Evolutionary conservation across 83 land plant genomes (phyloP), one percentile per base, ranked within the genome.

Genomic region (Picea abies): DNA sequence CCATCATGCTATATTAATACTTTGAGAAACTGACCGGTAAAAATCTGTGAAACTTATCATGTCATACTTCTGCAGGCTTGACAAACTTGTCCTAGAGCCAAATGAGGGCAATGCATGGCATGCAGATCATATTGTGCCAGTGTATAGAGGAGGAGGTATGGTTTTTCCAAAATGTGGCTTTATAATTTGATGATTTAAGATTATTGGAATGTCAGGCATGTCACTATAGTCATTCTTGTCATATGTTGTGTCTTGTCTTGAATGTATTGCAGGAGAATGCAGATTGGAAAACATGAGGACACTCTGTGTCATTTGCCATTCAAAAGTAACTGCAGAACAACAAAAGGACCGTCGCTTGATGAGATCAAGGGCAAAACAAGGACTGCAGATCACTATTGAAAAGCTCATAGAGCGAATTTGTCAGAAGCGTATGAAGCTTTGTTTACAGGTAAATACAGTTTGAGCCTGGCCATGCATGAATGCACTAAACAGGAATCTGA

Each of bases 101-200:
- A 84, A 14, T 60, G 98, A 94, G 64, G 99, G 98, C 70, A 96
- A 97, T 84, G 94, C 99, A 60, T 97, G 99, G 99, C 99, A 97
- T 87, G 99, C 99, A 35, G 99, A 97, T 78, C 99, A 97, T 85
- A 89, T 94, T 81, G 83, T 97, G 76, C 92, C 99, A 72, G 99
- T 97, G n/a, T 92, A 90, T 80, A 87, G 73, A 81, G 99, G n/a
- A n/a, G n/a, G n/a, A n/a, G n/a, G n/a, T n/a, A n/a, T n/a, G n/a
- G n/a, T n/a, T n/a, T n/a, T n/a, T n/a, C n/a, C 4, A 11, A 4
- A 73, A 23, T 6, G 26, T 23, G 20, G 69, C 6, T 22, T 52
- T 60, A 56, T 32, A 10, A n/a, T 35, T 63, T 32, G 22, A 35
- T 60, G 44, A 39, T 25, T 71, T 29, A 37, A 52, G 20, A 79